A percentile compares a stretch with the other conserved stretches of the same genome.
Evolutionary conservation across 2,329 filamentous ascomycete species (phyloP).

Genomic region (Orbilia brochopaga): DNA sequence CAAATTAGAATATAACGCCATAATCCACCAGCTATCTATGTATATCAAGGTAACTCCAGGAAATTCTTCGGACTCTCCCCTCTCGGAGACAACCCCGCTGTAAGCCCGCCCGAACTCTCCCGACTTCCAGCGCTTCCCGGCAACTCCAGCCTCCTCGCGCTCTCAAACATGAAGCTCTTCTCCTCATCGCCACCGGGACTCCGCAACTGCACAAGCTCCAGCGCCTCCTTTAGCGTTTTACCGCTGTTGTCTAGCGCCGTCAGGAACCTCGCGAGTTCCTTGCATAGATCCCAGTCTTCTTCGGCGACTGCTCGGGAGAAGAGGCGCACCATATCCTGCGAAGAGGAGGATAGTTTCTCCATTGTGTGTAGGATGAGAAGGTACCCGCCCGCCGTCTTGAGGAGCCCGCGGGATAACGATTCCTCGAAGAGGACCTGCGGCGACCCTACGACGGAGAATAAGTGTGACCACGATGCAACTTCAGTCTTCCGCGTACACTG

Average conservation of each 20-base stretch:
- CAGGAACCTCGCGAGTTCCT: slow-evolving; percentile 91
- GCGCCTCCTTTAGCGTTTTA: slow-evolving; percentile 74
- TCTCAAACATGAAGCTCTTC: slow-evolving; percentile 59
- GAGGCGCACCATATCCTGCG: slow-evolving; percentile 76
- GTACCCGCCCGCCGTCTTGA: slow-evolving; percentile 96
- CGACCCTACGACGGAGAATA: slow-evolving; percentile 85
- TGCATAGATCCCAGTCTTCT: slow-evolving; percentile 93
- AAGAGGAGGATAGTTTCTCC: slow-evolving; percentile 72
- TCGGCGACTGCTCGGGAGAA: slow-evolving; percentile 80
- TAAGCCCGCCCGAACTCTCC: slow-evolving; percentile 35
- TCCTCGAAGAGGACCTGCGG: slow-evolving; percentile 93
- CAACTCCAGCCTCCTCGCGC: slow-evolving; percentile 53
- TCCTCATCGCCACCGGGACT: slow-evolving; percentile 57
- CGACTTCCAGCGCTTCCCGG: slow-evolving; percentile 24
- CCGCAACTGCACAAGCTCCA: slow-evolving; percentile 66
- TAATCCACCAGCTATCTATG: neutral
- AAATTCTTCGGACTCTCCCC: slow-evolving; percentile 34
- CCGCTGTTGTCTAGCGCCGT: slow-evolving; percentile 89
- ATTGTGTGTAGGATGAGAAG: slow-evolving; percentile 90
- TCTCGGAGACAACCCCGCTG: slow-evolving; percentile 12
- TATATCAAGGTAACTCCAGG: slow-evolving; percentile 36
- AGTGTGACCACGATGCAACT: slow-evolving; percentile 88
- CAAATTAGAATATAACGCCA: neutral
- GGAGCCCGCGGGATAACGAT: slow-evolving; percentile 77
- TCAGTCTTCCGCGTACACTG: slow-evolving; percentile 98